Evolutionary conservation across 352 stramenopile species (phyloP), one percentile per base, ranked within the genome.

Genomic region (Pythium rishiriense): DNA sequence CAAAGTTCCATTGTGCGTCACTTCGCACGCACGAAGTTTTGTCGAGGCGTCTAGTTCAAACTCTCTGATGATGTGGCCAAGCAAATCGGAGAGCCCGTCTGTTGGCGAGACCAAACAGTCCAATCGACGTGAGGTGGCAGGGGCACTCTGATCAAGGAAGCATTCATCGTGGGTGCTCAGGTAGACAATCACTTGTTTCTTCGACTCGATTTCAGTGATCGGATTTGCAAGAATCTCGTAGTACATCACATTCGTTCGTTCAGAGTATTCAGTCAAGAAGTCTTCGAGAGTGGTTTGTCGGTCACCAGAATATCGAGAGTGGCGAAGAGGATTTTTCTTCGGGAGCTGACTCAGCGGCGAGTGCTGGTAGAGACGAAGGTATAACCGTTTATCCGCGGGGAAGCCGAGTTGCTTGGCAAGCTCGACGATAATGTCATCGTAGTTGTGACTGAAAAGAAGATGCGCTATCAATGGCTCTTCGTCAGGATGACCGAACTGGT

Each of bases 131-230:
- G 75, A 52, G 12, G 59, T 53, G 10, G 61, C 47, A 8, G 81
- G 66, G 1, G 73, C 64, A n/a, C 56, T 69, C 1, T 69, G 66
- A 9, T 85, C 74, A 3, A 79, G 73, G 49, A 94, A 93, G 25
- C 72, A 83, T 21, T 78, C 76, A 58, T 91, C 87, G 68, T 93
- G 93, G 42, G 87, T 78, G 62, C 85, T 93, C 24, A 92, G 68
- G 58, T 90, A 83, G 22, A 96, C 78, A 3, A 77, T 19, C 14
- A 94, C 66, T 60, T 93, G 80, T 57, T 91, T 93, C 72, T 94
- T 94, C 1, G 83, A 81, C 63, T 96, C 87, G 48, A 96, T 86
- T 59, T 94, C 84, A 1, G 83, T 91, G 71, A 96, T 94, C 10
- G 84, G 79, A 43, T 91, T 72, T 10, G 69, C 55, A 3, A 94